Base-by-base conservation (phyloP, 768 basidiomycete genomes). In the Epithele typhae region DNA sequence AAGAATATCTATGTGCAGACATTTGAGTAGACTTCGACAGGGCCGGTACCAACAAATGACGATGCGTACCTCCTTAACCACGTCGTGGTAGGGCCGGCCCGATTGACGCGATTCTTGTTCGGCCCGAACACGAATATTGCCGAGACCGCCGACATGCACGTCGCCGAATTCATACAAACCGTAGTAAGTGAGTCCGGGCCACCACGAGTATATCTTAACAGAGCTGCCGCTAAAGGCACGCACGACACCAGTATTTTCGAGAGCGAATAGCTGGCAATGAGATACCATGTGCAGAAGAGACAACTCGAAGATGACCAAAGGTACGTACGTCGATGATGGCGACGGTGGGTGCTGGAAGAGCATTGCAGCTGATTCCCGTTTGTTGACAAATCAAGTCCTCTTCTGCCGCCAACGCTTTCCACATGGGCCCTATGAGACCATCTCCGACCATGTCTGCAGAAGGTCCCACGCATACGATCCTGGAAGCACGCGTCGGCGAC, bases 151-250 rank as follows among this genome's bases (percentile, higher is more conserved):
- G 3, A 46, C 27, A 18, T 35, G 14, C 46, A 48, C 46, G 3
- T 51, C 46, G 4, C 55, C 51, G 40, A 34, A 53, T 11, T 48
- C n/a, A 38, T 43, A 38, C 24, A 45, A 51, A 1, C 46, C 8
- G 1, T 37, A 36, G 2, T 49, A 43, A 5, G 43, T 24, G 15
- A 44, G 25, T 8, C 46, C 52, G 2, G 55, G 37, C 17, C 24
- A 41, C 54, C 51, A 56, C 3, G 25, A 19, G 32, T 43, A 45
- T 5, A 52, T 35, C 38, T 55, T 51, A 17, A 53, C 45, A 5
- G 23, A 33, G 25, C 46, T 34, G 14, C 25, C 33, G 41, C 57
- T 51, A 5, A 52, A 15, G 17, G 40, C 40, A 14, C 45, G 40
- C 22, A 57, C 41, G 0, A 21, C 6, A 8, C 25, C 8, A 15